phyloP scores from a whole-genome alignment of 805 yeast genomes.

The Barnettozyma siamensis region DNA sequence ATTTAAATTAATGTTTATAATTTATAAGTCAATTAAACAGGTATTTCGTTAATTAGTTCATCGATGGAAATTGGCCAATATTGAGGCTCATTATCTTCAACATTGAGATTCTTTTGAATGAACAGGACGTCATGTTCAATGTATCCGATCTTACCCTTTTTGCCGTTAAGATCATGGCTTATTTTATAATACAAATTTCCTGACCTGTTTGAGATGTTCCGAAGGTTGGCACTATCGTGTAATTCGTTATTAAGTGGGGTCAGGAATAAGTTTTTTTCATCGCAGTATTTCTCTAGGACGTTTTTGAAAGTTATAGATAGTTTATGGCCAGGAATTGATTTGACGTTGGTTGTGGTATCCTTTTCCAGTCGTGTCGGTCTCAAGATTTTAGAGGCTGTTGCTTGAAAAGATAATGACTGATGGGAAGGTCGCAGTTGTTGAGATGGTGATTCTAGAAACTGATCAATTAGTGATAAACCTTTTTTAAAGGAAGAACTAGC shows the following conservation, averaged over 20 bases:
- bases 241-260: conserved; percentile 17
- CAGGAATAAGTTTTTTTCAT: conserved; percentile 35
- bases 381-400: not conserved
- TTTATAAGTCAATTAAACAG: not conserved
- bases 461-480: conserved; percentile 27
- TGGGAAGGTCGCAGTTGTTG: not conserved
- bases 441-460: conserved; percentile 14
- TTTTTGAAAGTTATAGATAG: conserved; percentile 52
- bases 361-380: not conserved
- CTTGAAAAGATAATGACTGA: not conserved
- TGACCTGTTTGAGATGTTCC: not conserved
- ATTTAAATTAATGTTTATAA: not conserved
- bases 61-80: conserved; percentile 36
- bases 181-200: conserved; percentile 38
- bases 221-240: conserved; percentile 28
- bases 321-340: conserved; percentile 33
- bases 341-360: not conserved
- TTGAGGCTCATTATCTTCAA: not conserved
- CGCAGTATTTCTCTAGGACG: conserved; percentile 59
- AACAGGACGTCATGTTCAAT: conserved; percentile 65
- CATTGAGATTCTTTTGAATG: conserved; percentile 30
- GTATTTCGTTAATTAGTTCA: conserved; percentile 12
- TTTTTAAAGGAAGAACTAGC: not conserved
- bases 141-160: conserved; percentile 36
- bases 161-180: conserved; percentile 28